phyloP scores from a whole-genome alignment of 805 yeast genomes.

The Huiozyma sinensis region DNA sequence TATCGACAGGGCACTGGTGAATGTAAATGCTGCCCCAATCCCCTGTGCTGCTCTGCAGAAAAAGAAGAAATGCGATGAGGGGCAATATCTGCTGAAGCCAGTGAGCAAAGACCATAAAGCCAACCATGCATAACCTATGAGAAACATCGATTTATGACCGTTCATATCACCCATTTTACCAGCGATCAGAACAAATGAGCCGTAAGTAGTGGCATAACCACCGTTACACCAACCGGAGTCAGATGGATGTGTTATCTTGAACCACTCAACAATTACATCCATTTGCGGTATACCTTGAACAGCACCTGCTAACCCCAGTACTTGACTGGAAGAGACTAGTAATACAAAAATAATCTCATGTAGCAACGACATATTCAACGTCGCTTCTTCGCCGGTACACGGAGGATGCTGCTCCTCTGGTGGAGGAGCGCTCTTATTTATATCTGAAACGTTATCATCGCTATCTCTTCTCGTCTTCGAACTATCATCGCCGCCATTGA shows the following conservation, averaged over 20 bases:
- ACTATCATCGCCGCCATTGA: background rate
- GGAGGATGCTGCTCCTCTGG: background rate
- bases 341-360: slow-evolving; percentile 6
- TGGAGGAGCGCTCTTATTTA: background rate
- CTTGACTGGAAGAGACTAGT: slow-evolving; percentile 5
- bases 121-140: slow-evolving; percentile 48
- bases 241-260: slow-evolving; percentile 1
- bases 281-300: slow-evolving; percentile 8
- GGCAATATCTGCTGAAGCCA: slow-evolving; percentile 34
- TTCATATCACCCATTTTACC: slow-evolving; percentile 64
- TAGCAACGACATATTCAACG: background rate
- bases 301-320: slow-evolving; percentile 6
- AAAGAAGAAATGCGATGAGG: slow-evolving; percentile 12
- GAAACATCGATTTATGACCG: slow-evolving; percentile 45
- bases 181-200: slow-evolving; percentile 56
- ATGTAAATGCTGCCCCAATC: slow-evolving; percentile 46
- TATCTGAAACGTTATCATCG: background rate
- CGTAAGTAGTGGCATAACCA: slow-evolving; percentile 22
- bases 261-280: slow-evolving; percentile 2
- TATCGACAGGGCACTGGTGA: slow-evolving; percentile 51
- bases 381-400: background rate
- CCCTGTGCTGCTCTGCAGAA: slow-evolving; percentile 53
- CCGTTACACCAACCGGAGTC: slow-evolving; percentile 10
- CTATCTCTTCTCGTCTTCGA: background rate
- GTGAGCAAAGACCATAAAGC: slow-evolving; percentile 50